Conservation (phyloP, 805 yeast species). For the Candida ficus region DNA sequence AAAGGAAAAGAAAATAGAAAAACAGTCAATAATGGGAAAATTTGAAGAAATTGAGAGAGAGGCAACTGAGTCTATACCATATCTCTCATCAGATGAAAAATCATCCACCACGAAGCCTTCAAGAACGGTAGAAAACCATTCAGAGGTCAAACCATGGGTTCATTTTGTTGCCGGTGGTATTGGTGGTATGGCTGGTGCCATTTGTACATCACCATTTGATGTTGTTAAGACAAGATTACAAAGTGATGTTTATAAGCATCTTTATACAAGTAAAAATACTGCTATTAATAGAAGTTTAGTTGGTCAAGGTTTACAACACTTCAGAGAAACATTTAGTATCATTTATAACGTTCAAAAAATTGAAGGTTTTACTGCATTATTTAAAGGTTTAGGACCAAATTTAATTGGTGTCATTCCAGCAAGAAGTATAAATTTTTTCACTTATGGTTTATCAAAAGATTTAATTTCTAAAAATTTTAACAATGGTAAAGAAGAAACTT, state of each 20-base stretch:
- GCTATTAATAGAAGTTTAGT: conserved; percentile 17
- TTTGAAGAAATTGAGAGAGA: conserved; percentile 41
- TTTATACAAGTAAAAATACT: conserved; percentile 32
- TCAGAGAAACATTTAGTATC: conserved; percentile 75
- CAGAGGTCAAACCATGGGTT: conserved; percentile 49
- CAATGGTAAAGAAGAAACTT: conserved; percentile 71
- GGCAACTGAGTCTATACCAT: conserved; percentile 55
- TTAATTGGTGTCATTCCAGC: conserved; percentile 98
- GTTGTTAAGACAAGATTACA: conserved; percentile 94
- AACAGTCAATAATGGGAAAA: conserved; percentile 11
- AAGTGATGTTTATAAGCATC: conserved; percentile 69
- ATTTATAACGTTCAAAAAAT: conserved; percentile 57
- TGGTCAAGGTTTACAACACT: conserved; percentile 57
- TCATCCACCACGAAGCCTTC: conserved; percentile 47
- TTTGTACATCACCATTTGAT: conserved; percentile 91
- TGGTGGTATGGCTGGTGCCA: conserved; percentile 98
- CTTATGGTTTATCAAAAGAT: conserved; percentile 92
- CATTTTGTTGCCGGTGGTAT: conserved; percentile 89
- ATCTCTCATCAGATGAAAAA: conserved; percentile 68
- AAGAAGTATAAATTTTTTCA: conserved; percentile 91
- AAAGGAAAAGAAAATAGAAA: too few relatives aligned
- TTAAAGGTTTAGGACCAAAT: conserved; percentile 95
- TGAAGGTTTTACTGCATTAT: conserved; percentile 85
- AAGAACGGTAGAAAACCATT: conserved; percentile 8
- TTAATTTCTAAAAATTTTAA: conserved; percentile 60